Percentiles rank a stretch among this genome's conserved stretches.
phyloP scores from a whole-genome alignment of 2,329 filamentous ascomycete genomes.

The Phoma herbarum region DNA sequence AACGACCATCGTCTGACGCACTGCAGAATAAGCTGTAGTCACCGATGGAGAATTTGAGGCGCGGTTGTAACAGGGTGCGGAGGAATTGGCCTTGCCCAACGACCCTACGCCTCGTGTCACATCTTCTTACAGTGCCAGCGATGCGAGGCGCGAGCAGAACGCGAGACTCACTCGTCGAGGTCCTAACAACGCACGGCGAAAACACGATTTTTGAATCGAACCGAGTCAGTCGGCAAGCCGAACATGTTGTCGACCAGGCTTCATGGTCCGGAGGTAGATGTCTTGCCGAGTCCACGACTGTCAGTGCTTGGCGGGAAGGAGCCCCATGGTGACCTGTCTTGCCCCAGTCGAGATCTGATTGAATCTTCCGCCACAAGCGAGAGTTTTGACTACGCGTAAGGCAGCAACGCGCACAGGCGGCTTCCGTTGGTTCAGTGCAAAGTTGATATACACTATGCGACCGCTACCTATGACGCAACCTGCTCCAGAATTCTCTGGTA shows the following conservation, averaged over 20 bases:
- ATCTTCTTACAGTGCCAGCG: not conserved
- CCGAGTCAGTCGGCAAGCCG: not conserved
- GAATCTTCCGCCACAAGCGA: not conserved
- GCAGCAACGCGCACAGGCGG: not conserved
- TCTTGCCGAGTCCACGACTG: not conserved
- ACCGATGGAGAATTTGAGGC: not conserved
- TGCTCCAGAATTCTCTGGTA: not conserved
- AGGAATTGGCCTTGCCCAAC: not conserved
- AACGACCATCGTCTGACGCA: not conserved
- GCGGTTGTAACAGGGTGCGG: not conserved
- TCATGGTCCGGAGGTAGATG: not conserved
- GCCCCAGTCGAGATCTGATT: not conserved
- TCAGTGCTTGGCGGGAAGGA: not conserved
- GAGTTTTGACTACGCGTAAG: not conserved
- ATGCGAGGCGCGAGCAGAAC: not conserved
- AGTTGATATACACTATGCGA: not conserved
- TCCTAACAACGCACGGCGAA: not conserved
- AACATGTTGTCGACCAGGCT: not conserved
- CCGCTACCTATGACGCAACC: not conserved
- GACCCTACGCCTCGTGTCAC: not conserved
- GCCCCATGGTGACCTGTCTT: not conserved
- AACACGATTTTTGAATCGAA: not conserved
- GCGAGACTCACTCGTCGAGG: not conserved
- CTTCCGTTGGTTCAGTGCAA: not conserved
- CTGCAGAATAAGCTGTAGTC: constrained; percentile 11